A percentile compares a stretch with the other conserved stretches of the same genome.
Evolutionary conservation across 2,329 filamentous ascomycete genomes (phyloP).

Genomic region (Penicillium brasilianum): DNA sequence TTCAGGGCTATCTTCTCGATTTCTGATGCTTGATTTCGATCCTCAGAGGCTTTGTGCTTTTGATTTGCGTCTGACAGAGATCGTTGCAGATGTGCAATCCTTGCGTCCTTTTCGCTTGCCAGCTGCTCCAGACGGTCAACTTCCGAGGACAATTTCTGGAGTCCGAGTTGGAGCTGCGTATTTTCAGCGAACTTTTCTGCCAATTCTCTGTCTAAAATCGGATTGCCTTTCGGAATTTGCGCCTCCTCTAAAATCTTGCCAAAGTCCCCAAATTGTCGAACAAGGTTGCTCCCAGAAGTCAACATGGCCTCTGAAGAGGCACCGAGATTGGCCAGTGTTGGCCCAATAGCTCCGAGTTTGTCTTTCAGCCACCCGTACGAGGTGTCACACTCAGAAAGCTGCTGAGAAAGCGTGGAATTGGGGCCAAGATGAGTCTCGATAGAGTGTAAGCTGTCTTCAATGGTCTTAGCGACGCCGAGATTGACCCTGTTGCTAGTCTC

Average conservation of each 20-base stretch:
- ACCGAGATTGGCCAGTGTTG: constrained; percentile 26
- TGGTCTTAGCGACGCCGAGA: constrained; percentile 9
- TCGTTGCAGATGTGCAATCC: constrained; percentile 24
- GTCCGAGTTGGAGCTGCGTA: constrained; percentile 31
- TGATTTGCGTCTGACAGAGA: constrained; percentile 28
- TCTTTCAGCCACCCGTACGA: constrained; percentile 26
- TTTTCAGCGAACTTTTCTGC: constrained; percentile 30
- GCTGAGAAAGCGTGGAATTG: constrained; percentile 25
- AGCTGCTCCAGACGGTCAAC: constrained; percentile 22
- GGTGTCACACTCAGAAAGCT: constrained; percentile 30
- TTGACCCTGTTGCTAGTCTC: constrained; percentile 25
- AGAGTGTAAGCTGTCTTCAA: constrained; percentile 32
- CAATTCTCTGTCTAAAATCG: constrained; percentile 31
- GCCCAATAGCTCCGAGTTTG: constrained; percentile 26
- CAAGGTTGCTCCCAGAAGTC: constrained; percentile 33
- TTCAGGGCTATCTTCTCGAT: constrained; percentile 30
- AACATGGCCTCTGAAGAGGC: constrained; percentile 30
- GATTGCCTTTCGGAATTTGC: constrained; percentile 23
- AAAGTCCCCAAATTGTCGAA: constrained; percentile 35
- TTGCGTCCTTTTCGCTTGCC: constrained; percentile 28
- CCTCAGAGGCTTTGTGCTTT: constrained; percentile 26
- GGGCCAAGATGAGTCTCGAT: constrained; percentile 27
- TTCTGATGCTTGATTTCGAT: constrained; percentile 24
- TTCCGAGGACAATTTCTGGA: constrained; percentile 30
- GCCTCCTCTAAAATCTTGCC: constrained; percentile 26